These are phyloP conservation scores for Ceratocystis harringtonii DNA, from an alignment of 2,329 filamentous ascomycete genomes.

Conservation along the genomic window DNA sequence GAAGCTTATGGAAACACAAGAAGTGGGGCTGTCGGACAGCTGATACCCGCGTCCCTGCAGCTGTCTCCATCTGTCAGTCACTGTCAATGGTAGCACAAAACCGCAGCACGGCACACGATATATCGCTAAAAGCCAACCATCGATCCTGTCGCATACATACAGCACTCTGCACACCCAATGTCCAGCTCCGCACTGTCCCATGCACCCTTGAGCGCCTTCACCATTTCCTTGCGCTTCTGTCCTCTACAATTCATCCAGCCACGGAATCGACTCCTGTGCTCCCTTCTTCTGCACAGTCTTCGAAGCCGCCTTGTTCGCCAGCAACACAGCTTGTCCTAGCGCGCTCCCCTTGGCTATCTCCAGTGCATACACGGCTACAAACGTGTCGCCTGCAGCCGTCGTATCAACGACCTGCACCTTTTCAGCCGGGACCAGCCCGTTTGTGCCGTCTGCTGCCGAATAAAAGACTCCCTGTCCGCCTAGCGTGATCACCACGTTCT, in stretches of 20 bases:
- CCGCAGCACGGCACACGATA: not conserved
- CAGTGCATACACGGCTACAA: slow-evolving; percentile 51
- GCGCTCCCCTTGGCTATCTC: slow-evolving; percentile 13
- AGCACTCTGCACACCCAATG: not conserved
- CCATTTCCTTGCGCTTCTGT: not conserved
- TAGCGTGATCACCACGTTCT: slow-evolving; percentile 51
- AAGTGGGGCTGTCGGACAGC: not conserved
- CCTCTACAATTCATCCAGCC: slow-evolving; percentile 14
- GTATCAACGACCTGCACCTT: slow-evolving; percentile 53
- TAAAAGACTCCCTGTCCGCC: slow-evolving; percentile 46
- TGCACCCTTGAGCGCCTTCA: not conserved
- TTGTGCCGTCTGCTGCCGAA: slow-evolving; percentile 28
- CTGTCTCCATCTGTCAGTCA: not conserved
- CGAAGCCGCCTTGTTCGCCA: slow-evolving; percentile 15
- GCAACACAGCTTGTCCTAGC: slow-evolving; percentile 9
- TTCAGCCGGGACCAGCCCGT: slow-evolving; percentile 30
- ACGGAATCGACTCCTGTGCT: slow-evolving; percentile 17
- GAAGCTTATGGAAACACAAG: slow-evolving; percentile 12
- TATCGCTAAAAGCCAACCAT: not conserved
- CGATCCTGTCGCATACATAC: not conserved
- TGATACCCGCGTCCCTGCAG: not conserved
- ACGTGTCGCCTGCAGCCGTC: slow-evolving; percentile 61
- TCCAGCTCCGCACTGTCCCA: not conserved
- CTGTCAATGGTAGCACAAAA: not conserved
- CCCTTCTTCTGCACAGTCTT: slow-evolving; percentile 16